Percentiles rank a stretch among this genome's conserved stretches.
phyloP scores from a whole-genome alignment of 2,329 filamentous ascomycete genomes.

The Colletotrichum tropicale region DNA sequence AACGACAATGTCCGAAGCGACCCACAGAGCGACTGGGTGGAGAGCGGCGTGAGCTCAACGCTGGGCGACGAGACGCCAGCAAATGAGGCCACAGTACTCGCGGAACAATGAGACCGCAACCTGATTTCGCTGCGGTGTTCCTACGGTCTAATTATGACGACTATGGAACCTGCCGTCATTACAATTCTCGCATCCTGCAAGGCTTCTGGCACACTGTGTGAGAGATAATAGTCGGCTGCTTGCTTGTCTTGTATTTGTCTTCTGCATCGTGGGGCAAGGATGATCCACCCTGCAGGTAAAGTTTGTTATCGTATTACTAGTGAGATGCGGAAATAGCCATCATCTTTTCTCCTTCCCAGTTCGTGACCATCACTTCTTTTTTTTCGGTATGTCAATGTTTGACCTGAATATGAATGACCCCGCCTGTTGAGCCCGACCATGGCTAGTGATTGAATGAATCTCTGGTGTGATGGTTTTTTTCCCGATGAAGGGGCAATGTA shows the following conservation, averaged over 20 bases:
- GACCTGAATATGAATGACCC: neutral
- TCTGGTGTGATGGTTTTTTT: neutral
- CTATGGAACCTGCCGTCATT: neutral
- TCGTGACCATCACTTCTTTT: neutral
- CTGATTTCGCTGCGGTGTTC: neutral
- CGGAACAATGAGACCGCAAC: conserved; percentile 22
- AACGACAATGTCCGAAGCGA: conserved; percentile 33
- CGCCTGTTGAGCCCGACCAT: neutral
- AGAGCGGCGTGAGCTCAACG: conserved; percentile 37
- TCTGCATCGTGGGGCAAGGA: neutral
- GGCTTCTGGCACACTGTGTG: neutral
- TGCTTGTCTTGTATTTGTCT: conserved; percentile 5
- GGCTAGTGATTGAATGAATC: neutral
- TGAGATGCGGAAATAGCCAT: neutral
- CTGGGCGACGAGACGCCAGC: conserved; percentile 22
- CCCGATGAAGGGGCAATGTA: neutral
- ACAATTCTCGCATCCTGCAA: neutral
- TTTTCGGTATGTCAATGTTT: neutral
- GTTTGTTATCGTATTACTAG: neutral
- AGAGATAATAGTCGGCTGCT: neutral
- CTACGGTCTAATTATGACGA: neutral
- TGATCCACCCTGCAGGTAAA: neutral
- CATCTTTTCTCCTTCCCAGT: neutral
- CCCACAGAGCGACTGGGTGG: conserved; percentile 44
- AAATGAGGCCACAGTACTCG: conserved; percentile 36